Evolutionary conservation across 108 stramenopile genomes (phyloP).

Genomic region (Skeletonema tropicum): DNA sequence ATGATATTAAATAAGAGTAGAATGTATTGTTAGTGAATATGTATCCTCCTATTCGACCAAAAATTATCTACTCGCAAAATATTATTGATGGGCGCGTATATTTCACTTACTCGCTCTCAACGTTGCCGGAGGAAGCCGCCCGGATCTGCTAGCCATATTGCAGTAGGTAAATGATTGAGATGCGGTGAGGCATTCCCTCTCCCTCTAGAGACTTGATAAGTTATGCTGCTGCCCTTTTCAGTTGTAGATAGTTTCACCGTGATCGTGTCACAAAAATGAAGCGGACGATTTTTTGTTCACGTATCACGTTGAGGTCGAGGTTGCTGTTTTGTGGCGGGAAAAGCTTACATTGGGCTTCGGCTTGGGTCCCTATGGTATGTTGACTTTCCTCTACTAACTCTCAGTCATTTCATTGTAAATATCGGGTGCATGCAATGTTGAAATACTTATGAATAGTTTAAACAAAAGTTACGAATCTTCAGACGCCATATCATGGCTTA

Average conservation of each 20-base stretch:
- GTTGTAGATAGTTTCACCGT: no score
- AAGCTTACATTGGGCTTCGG: no score
- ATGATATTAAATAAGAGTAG: not conserved
- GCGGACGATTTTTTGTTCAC: no score
- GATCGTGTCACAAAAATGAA: no score
- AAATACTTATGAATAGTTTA: not conserved
- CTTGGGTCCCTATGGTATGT: no score
- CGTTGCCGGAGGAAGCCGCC: not conserved
- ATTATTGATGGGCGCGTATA: not conserved
- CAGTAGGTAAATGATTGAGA: not conserved
- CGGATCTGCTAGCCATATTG: not conserved
- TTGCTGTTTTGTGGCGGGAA: no score
- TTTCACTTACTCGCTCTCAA: slow-evolving; percentile 7
- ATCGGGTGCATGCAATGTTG: no score
- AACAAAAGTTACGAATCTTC: not conserved
- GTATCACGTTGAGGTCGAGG: no score
- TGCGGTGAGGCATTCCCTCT: not conserved
- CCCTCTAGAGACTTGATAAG: not conserved
- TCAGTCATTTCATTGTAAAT: no score
- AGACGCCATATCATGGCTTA: not conserved
- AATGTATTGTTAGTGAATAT: not conserved
- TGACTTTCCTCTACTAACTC: no score
- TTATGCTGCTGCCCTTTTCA: not conserved
- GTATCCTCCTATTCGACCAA: not conserved
- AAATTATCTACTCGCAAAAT: not conserved